These are phyloP conservation scores for Penicillium egyptiacum DNA, from an alignment of 495 filamentous ascomycete genomes.

Conservation along the genomic window DNA sequence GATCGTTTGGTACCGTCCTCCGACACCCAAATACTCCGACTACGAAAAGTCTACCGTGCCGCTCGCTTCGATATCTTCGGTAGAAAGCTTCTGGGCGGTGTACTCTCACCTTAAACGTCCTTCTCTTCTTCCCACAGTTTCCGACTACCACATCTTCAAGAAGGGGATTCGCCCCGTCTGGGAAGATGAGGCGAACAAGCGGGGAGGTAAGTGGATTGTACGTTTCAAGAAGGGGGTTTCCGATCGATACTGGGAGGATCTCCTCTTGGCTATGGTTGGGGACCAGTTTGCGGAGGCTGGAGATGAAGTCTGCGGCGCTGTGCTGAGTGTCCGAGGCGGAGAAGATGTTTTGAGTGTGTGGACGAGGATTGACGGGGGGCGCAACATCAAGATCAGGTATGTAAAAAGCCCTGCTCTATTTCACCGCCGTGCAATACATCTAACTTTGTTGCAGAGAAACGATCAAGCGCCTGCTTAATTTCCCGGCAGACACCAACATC, in stretches of 20 bases:
- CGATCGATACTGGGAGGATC: constrained; percentile 97
- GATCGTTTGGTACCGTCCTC: constrained; percentile 96
- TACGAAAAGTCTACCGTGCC: constrained; percentile 95
- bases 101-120: constrained; percentile 90
- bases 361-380: constrained; percentile 87
- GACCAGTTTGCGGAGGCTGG: constrained; percentile 93
- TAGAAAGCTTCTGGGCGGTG: constrained; percentile 89
- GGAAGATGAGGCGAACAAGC: constrained; percentile 97
- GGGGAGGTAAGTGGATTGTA: constrained; percentile 96
- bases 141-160: constrained; percentile 98
- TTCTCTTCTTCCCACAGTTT: constrained; percentile 83
- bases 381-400: constrained; percentile 96
- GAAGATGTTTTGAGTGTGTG: constrained; percentile 98
- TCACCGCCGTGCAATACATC: neutral
- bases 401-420: constrained; percentile 15
- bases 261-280: constrained; percentile 85
- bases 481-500: constrained; percentile 85
- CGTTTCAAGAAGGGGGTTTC: constrained; percentile 93
- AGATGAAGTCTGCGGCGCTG: constrained; percentile 92
- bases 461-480: constrained; percentile 81
- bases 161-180: constrained; percentile 95
- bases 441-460: constrained; percentile 64
- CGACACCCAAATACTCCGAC: constrained; percentile 94
- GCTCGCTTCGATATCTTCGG: constrained; percentile 76
- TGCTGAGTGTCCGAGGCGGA: constrained; percentile 89